These are phyloP conservation scores for Hyparrhenia diplandra DNA, from an alignment of 176 grass and related monocot genomes.

Conservation along the genomic window DNA sequence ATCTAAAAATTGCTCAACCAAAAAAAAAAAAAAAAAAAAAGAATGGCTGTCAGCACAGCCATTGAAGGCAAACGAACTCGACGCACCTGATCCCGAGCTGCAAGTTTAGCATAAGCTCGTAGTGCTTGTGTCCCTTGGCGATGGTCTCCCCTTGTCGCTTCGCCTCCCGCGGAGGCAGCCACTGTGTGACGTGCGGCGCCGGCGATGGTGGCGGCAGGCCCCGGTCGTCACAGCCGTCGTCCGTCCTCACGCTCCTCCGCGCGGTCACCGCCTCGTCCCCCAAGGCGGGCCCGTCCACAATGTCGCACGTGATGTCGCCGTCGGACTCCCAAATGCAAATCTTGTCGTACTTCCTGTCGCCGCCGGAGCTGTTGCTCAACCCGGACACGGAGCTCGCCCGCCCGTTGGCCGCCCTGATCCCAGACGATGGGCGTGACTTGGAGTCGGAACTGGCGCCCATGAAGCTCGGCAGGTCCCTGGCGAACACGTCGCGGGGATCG, in stretches of 20 bases:
- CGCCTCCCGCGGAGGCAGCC: constrained; percentile 43
- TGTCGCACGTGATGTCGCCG: constrained; percentile 72
- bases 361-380: constrained; percentile 43
- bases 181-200: constrained; percentile 34
- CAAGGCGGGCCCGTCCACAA: constrained; percentile 48
- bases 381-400: constrained; percentile 45
- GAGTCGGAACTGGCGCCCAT: constrained; percentile 13
- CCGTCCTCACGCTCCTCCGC: constrained; percentile 29
- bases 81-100: constrained; percentile 92
- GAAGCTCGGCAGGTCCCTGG: constrained; percentile 52
- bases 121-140: constrained; percentile 83
- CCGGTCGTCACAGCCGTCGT: constrained; percentile 8
- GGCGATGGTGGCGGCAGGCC: constrained; percentile 17
- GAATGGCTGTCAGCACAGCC: not conserved
- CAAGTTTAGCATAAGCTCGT: constrained; percentile 95
- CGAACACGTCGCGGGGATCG: constrained; percentile 76
- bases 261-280: constrained; percentile 8
- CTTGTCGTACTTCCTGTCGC: constrained; percentile 60
- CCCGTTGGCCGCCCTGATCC: constrained; percentile 31
- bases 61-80: not conserved
- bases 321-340: constrained; percentile 72
- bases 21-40: not conserved
- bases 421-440: constrained; percentile 28
- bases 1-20: not conserved
- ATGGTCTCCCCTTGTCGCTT: constrained; percentile 89